Evolutionary conservation across 805 yeast species (phyloP), one percentile per base, ranked within the genome.

Genomic region (Metschnikowia proteae): DNA sequence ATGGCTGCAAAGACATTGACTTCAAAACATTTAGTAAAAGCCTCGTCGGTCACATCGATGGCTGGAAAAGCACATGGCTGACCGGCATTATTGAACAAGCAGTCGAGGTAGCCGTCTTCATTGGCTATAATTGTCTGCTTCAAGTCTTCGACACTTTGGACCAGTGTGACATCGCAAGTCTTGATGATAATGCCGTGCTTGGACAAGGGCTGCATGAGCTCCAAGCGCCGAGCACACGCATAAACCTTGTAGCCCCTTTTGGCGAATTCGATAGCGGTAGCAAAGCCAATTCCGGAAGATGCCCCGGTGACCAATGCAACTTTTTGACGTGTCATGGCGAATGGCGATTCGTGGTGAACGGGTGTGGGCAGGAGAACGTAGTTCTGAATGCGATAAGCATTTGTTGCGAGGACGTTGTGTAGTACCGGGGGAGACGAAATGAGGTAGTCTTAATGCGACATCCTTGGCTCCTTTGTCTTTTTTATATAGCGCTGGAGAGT

Each of bases 81-180:
- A 13, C 91, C 91, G 1, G 95, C 95, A 62, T 86, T 87, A 64
- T 87, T 86, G 67, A 74, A 85, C 46, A 86, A 64, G 7, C 83
- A 56, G 57, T 86, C 88, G 48, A 85, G 62, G 43, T 73, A 71
- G 1, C 76, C 78, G 33, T 75, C 79, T 7, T 75, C 70, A 35
- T 75, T 70, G 2, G 58, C 54, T 0, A 56, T 49, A n/a, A 84
- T 70, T 26, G 66, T 65, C 13, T 72, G 58, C 47, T 74, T 76
- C 28, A 81, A 73, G 11, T 66, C 54, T 5, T 55, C 23, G 37
- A 84, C 79, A 29, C 81, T 78, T 32, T 75, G 78, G 1, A 61
- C 44, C 4, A 78, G 70, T 0, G 84, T 63, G 26, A 86, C 87
- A 58, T 86, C 95, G 47, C 86, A 65, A 37, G 67, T 51, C 30